A percentile compares a stretch with the other conserved stretches of the same genome.
phyloP scores from a whole-genome alignment of 2,329 filamentous ascomycete species.

The Cladosporium sp. region DNA sequence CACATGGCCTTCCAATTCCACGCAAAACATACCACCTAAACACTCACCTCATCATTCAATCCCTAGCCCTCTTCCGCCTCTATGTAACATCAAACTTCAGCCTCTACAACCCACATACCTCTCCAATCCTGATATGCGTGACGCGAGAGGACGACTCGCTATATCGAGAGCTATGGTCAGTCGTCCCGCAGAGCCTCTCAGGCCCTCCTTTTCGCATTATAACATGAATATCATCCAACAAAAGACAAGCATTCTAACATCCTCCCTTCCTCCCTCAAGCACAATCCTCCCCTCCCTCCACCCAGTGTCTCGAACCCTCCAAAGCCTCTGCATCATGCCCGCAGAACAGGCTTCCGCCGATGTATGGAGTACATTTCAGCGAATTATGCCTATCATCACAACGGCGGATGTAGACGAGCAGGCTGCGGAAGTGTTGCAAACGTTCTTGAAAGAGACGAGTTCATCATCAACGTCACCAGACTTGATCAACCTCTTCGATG shows the following conservation, averaged over 20 bases:
- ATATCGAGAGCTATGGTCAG: conserved; percentile 10
- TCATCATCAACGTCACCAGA: neutral
- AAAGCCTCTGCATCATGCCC: conserved; percentile 14
- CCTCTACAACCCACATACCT: conserved; percentile 15
- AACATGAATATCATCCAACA: too few species aligned
- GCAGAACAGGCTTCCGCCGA: neutral
- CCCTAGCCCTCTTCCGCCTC: conserved; percentile 17
- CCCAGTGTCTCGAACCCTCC: conserved; percentile 9
- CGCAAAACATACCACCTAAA: conserved; percentile 6
- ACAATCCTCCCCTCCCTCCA: conserved; percentile 10
- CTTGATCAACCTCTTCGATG: neutral
- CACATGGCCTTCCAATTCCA: conserved; percentile 10
- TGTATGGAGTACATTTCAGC: neutral
- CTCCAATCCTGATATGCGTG: conserved; percentile 15
- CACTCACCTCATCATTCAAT: conserved; percentile 14
- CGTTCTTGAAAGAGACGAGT: neutral
- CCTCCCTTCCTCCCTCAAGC: too few species aligned
- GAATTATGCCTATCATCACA: neutral
- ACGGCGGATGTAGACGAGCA: neutral
- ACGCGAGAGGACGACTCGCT: conserved; percentile 8
- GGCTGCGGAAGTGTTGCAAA: neutral
- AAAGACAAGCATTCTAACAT: conserved; percentile 4
- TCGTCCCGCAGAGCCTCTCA: too few species aligned
- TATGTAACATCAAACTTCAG: conserved; percentile 17
- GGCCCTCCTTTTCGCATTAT: too few species aligned